Base-by-base conservation (phyloP, 2,329 filamentous ascomycete species). In the Hirsutella rhossiliensis region DNA sequence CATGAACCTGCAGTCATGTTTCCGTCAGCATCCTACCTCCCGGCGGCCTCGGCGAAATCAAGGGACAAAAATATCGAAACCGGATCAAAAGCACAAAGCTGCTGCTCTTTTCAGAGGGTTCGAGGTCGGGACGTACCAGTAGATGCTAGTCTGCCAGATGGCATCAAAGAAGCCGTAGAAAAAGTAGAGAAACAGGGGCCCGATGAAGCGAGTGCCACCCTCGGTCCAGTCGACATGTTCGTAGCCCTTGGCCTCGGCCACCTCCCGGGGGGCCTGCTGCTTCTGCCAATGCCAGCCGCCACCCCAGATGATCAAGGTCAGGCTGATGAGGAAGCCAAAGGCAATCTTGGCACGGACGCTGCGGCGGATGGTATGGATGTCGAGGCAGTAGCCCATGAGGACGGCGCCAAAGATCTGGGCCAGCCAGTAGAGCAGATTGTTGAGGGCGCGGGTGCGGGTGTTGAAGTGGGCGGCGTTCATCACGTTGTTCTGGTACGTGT, bases 111-210 rank as follows among this genome's bases (percentile, higher is more conserved):
- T 27, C 3, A 27, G 23, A 9, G 15, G 12, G 13, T 2, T n/a
- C 9, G 23, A 3, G 6, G 3, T 66, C 32, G 70, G 73, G 69
- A 84, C 87, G 58, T 78, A 87, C 89, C 89, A 96, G 72, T 97
- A 96, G 41, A 89, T 81, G 56, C 73, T 80, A 0, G 87, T 90
- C 69, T 97, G 90, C 82, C 87, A 96, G 44, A 81, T 77, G 38
- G 89, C 87, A 60, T 96, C 90, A 54, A 82, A 92, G 63, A 92
- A 82, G 36, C 87, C 87, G 60, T 92, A 94, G 64, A 89, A 89
- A 56, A 94, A 86, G 69, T 88, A 94, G 43, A 94, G 66, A 61
- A 94, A 87, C 77, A 94, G 86, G 12, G 85, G 84, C 0, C 83
- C 87, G 46, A 82, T 72, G 58, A 61, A 49, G 7, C 28, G 19